Percentiles rank a stretch among this genome's conserved stretches.
Conservation (phyloP, 352 stramenopile genomes). For the Phytopythium cucurbitacearum region DNA sequence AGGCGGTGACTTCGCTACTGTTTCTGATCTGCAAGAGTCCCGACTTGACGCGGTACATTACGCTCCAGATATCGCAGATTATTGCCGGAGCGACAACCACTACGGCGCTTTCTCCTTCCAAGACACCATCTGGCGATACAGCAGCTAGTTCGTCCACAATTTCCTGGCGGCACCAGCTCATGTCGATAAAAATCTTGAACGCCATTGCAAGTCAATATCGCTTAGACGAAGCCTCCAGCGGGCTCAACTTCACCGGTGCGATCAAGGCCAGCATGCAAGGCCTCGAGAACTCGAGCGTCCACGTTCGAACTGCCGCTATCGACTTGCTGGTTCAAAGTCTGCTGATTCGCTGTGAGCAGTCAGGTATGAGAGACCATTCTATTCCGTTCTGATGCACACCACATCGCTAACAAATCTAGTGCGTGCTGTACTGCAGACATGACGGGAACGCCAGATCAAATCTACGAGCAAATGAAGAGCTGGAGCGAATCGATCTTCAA, state of each 20-base stretch:
- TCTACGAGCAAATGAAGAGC: slow-evolving; percentile 72
- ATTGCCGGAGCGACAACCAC: slow-evolving; percentile 2
- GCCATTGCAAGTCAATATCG: slow-evolving; percentile 77
- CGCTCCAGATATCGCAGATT: slow-evolving; percentile 48
- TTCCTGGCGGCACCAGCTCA: slow-evolving; percentile 67
- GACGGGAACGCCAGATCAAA: slow-evolving; percentile 43
- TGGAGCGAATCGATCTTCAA: slow-evolving; percentile 75
- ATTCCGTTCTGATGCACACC: neutral
- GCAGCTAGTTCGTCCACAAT: slow-evolving; percentile 3
- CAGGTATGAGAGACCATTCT: slow-evolving; percentile 29
- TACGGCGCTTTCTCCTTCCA: slow-evolving; percentile 17
- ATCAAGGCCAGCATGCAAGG: slow-evolving; percentile 60
- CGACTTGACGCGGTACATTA: slow-evolving; percentile 61
- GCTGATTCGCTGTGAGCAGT: slow-evolving; percentile 71
- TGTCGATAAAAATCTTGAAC: slow-evolving; percentile 76
- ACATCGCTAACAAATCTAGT: neutral
- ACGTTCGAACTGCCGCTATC: slow-evolving; percentile 65
- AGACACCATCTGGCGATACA: neutral
- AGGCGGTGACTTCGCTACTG: slow-evolving; percentile 65
- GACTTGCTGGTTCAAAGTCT: slow-evolving; percentile 70
- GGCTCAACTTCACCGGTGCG: slow-evolving; percentile 48
- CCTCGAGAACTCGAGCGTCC: slow-evolving; percentile 71
- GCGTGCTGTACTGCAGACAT: slow-evolving; percentile 29
- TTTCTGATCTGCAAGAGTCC: slow-evolving; percentile 82
- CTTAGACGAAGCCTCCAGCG: slow-evolving; percentile 50